Evolutionary conservation across 495 filamentous ascomycete genomes (phyloP).

Genomic region (Trichodelitschia bisporula): DNA sequence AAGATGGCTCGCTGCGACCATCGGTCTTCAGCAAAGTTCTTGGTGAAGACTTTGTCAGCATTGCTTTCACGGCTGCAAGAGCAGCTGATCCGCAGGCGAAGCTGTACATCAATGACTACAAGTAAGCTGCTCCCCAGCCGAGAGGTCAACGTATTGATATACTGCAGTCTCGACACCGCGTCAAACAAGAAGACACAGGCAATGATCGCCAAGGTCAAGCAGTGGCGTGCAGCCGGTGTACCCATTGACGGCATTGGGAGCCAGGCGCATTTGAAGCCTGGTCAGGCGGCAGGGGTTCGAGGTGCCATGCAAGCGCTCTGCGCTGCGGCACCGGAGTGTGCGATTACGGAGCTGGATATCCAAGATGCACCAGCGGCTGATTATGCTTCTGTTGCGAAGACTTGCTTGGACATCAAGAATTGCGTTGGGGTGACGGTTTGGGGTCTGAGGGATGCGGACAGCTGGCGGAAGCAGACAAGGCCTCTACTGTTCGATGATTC

Average conservation of each 20-base stretch:
- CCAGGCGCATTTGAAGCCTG: constrained; percentile 25
- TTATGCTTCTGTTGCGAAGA: constrained; percentile 36
- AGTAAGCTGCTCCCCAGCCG: constrained; percentile 26
- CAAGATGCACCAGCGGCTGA: constrained; percentile 28
- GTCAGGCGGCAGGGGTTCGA: constrained; percentile 14
- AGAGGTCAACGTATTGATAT: constrained; percentile 5
- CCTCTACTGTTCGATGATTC: constrained; percentile 40
- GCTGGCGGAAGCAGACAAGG: constrained; percentile 32
- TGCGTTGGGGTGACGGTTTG: constrained; percentile 58
- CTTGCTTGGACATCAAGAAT: constrained; percentile 33
- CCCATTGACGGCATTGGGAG: constrained; percentile 51
- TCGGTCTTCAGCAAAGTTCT: constrained; percentile 34
- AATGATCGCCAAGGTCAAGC: constrained; percentile 37
- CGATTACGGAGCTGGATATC: constrained; percentile 44
- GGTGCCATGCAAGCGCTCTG: constrained; percentile 32
- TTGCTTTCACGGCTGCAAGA: constrained; percentile 36
- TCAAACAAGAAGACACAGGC: constrained; percentile 30
- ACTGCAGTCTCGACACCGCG: constrained; percentile 16
- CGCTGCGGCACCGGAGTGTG: constrained; percentile 26
- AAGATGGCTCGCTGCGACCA: constrained; percentile 29
- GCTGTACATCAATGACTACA: constrained; percentile 50
- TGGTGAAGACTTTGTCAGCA: constrained; percentile 28
- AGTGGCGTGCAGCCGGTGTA: constrained; percentile 36
- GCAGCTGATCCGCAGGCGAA: constrained; percentile 30
- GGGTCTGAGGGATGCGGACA: constrained; percentile 43